Evolutionary conservation across 208 protist species (phyloP).

Genomic region (Naegleria gruberi): DNA sequence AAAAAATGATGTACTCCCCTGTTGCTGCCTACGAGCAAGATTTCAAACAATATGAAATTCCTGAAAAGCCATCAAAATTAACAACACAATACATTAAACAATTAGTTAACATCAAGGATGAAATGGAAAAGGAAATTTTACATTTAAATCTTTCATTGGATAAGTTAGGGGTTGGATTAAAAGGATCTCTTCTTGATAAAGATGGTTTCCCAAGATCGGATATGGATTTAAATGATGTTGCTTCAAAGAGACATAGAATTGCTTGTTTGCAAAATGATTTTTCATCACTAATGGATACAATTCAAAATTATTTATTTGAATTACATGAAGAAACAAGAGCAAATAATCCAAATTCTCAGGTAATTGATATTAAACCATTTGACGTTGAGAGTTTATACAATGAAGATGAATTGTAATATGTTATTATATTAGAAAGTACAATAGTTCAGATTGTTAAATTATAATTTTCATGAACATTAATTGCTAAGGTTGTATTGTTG

Average conservation of each 20-base stretch:
- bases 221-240: constrained; percentile 6
- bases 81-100: not conserved
- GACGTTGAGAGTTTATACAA: too few relatives aligned
- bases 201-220: constrained; percentile 8
- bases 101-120: not conserved
- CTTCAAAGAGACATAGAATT: not conserved
- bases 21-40: not conserved
- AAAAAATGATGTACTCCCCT: not conserved
- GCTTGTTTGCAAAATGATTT: constrained; percentile 10
- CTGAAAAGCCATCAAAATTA: not conserved
- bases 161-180: not conserved
- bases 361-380: too few relatives aligned
- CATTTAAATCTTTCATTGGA: not conserved
- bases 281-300: not conserved
- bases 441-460: too few relatives aligned
- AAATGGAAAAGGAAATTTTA: constrained; percentile 13
- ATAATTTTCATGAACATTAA: too few relatives aligned
- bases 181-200: not conserved
- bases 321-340: constrained; percentile 7
- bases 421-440: too few relatives aligned
- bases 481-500: too few relatives aligned
- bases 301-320: not conserved
- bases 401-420: too few relatives aligned
- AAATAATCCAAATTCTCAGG: too few relatives aligned
- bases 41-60: not conserved